phyloP scores from a whole-genome alignment of 805 yeast species.

The Hanseniaspora hatyaiensis region DNA sequence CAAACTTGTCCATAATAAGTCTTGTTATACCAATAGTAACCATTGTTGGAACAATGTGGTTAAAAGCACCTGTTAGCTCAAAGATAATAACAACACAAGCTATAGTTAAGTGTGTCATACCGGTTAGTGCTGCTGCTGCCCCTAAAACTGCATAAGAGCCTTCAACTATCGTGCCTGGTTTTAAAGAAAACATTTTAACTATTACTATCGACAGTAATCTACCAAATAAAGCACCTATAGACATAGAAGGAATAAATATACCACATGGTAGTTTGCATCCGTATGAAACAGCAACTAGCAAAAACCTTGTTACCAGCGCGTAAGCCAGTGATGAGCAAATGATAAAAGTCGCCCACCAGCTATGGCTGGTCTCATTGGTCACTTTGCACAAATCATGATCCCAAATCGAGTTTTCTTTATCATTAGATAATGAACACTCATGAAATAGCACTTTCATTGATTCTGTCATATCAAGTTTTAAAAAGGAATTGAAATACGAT shows the following conservation, averaged over 20 bases:
- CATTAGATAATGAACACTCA: slow-evolving; percentile 48
- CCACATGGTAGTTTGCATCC: slow-evolving; percentile 97
- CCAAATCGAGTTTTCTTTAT: slow-evolving; percentile 28
- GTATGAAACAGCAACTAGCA: slow-evolving; percentile 70
- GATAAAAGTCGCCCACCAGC: slow-evolving; percentile 22
- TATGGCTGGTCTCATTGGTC: slow-evolving; percentile 25
- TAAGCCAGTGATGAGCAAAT: slow-evolving; percentile 44
- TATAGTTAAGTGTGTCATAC: slow-evolving; percentile 84
- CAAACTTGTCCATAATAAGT: slow-evolving; percentile 62
- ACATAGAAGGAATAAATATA: slow-evolving; percentile 92
- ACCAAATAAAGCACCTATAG: slow-evolving; percentile 91
- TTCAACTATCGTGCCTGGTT: slow-evolving; percentile 59
- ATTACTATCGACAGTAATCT: slow-evolving; percentile 70
- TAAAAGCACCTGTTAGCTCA: slow-evolving; percentile 89
- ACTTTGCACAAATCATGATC: slow-evolving; percentile 35
- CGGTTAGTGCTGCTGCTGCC: slow-evolving; percentile 89
- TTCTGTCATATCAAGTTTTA: slow-evolving; percentile 86
- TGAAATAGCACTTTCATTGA: slow-evolving; percentile 82
- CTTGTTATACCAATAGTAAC: slow-evolving; percentile 84
- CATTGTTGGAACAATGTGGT: slow-evolving; percentile 90
- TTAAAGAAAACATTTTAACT: slow-evolving; percentile 35
- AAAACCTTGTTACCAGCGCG: slow-evolving; percentile 63
- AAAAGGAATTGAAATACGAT: slow-evolving; percentile 72
- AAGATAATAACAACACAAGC: slow-evolving; percentile 93
- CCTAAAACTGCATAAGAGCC: slow-evolving; percentile 94